A percentile compares a stretch with the other conserved stretches of the same genome.
These are phyloP conservation scores for Paracamarosporium sp. DNA, from an alignment of 2,329 filamentous ascomycete species.

Conservation along the genomic window DNA sequence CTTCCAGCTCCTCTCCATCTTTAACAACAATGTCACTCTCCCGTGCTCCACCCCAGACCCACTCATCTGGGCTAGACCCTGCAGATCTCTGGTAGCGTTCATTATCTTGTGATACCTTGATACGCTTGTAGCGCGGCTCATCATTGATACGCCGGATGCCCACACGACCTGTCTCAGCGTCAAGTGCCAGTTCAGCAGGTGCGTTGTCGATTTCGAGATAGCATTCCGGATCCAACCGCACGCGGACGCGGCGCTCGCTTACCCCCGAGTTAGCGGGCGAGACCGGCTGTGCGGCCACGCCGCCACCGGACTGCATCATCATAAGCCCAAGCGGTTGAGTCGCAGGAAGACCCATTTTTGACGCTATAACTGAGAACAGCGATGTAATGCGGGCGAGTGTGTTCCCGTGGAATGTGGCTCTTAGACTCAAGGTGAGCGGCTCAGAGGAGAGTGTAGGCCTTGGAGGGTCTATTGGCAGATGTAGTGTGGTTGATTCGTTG, in stretches of 20 bases:
- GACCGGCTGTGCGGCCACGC: conserved; percentile 65
- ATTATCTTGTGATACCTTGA: conserved; percentile 36
- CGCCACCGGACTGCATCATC: conserved; percentile 67
- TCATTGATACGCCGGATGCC: conserved; percentile 19
- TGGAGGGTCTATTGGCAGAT: conserved; percentile 26
- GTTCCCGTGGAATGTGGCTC: conserved; percentile 75
- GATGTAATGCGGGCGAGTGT: conserved; percentile 73
- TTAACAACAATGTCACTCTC: conserved; percentile 10
- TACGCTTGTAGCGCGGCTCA: conserved; percentile 11
- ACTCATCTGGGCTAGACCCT: conserved; percentile 16
- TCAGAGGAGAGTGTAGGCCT: conserved; percentile 14
- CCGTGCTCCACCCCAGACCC: conserved; percentile 23
- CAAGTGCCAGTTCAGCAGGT: conserved; percentile 24
- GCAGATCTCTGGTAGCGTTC: conserved; percentile 30
- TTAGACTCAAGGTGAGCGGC: conserved; percentile 50
- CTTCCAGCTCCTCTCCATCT: conserved; percentile 24
- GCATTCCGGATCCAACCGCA: conserved; percentile 29
- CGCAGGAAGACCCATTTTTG: conserved; percentile 74
- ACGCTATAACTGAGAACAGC: conserved; percentile 80
- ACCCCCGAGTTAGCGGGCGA: conserved; percentile 74
- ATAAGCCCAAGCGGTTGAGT: conserved; percentile 68
- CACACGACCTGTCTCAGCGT: conserved; percentile 18
- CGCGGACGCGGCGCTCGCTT: conserved; percentile 70
- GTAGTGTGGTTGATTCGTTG: conserved; percentile 51
- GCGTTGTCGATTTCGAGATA: conserved; percentile 32